Evolutionary conservation across 495 filamentous ascomycete species (phyloP), one percentile per base, ranked within the genome.

Genomic region (Daldinia concentrica): DNA sequence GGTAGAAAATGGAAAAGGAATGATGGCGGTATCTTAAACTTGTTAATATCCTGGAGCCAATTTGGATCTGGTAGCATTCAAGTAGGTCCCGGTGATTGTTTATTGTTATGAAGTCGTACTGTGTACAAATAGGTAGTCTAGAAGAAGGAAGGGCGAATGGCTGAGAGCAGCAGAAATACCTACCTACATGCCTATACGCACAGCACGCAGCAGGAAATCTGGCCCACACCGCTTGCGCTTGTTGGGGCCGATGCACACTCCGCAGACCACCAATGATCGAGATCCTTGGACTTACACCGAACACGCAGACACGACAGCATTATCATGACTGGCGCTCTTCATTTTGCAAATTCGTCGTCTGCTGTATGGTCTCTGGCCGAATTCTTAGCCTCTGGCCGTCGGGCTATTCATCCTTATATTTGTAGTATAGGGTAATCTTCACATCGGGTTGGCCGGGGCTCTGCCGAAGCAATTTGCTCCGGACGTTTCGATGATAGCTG

Each of bases 301-400:
- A 69, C 71, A 69, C 71, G 71, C 71, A 62, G 66, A 69, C 71
- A 69, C 71, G 71, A 69, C 71, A 73, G 62, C 71, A 69, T 66
- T 50, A 66, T 55, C 71, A 24, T 66, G 32, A 73, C 66, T 73
- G 66, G 66, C 17, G 24, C 14, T 48, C 41, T 68, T 62, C 52
- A 9, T 58, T 52, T 68, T 36, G 14, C 41, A 58, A 62, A 62
- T 29, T 60, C 34, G 60, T 66, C 54, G 1, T 56, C 26, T 45
- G 37, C 56, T 43, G 58, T 54, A 61, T 61, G 45, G 29, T 37
- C 64, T 24, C 27, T 59, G 41, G 19, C 52, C 58, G 43, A 15
- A 58, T 36, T 30, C 51, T 22, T 24, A 43, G 14, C 34, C 34
- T 26, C 22, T 30, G 58, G 39, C 27, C 54, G 34, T 48, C 57